Evolutionary conservation across 2,329 filamentous ascomycete genomes (phyloP).

Genomic region (Alternaria ethzedia): DNA sequence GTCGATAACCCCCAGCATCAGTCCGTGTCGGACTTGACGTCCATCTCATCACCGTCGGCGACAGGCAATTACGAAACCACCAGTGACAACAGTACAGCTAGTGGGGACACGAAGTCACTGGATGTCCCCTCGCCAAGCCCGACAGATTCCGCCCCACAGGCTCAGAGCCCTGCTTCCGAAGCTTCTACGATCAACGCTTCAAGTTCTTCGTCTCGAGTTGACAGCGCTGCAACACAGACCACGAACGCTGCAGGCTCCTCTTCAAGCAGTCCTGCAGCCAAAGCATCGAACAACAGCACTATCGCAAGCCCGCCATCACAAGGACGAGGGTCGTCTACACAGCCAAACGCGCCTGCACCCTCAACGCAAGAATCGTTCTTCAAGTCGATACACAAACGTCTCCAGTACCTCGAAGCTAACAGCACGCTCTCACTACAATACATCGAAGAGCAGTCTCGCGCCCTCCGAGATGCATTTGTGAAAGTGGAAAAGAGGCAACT

Average conservation of each 20-base stretch:
- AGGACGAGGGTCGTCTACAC: slow-evolving; percentile 47
- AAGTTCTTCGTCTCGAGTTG: slow-evolving; percentile 12
- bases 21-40: neutral
- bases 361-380: slow-evolving; percentile 98
- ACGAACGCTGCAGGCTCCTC: slow-evolving; percentile 19
- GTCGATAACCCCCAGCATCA: neutral
- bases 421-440: slow-evolving; percentile 92
- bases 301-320: slow-evolving; percentile 22
- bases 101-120: neutral
- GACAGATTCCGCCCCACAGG: neutral
- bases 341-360: slow-evolving; percentile 66
- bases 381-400: slow-evolving; percentile 91
- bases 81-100: neutral
- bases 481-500: slow-evolving; percentile 88
- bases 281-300: slow-evolving; percentile 25
- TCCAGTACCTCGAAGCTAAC: slow-evolving; percentile 90
- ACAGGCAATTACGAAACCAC: neutral
- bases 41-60: neutral
- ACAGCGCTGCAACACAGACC: slow-evolving; percentile 8
- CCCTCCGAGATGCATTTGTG: slow-evolving; percentile 84
- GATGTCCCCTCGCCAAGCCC: neutral
- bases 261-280: slow-evolving; percentile 15
- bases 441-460: slow-evolving; percentile 93
- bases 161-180: slow-evolving; percentile 7
- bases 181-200: slow-evolving; percentile 6